These are phyloP conservation scores for Davidsoniella neocaledoniae DNA, from an alignment of 2,329 filamentous ascomycete genomes.

Conservation along the genomic window DNA sequence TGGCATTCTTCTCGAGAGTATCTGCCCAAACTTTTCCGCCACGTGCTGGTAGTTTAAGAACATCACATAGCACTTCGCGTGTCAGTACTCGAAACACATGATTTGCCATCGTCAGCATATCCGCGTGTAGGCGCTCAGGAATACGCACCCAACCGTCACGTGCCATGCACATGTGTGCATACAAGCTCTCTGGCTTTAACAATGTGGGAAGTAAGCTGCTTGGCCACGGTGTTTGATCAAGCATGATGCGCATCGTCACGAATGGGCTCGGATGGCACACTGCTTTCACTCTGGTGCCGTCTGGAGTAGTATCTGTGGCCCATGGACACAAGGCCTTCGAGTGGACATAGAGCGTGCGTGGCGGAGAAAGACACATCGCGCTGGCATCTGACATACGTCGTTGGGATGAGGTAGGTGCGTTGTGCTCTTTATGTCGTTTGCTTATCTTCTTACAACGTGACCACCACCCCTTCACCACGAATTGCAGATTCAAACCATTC, in stretches of 20 bases:
- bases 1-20: too few relatives aligned
- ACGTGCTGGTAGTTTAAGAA: not conserved
- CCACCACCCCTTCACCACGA: conserved; percentile 3
- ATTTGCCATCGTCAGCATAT: conserved; percentile 4
- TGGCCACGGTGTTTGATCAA: conserved; percentile 1
- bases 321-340: too few relatives aligned
- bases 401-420: too few relatives aligned
- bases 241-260: not conserved
- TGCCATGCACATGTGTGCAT: not conserved
- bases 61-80: not conserved
- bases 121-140: conserved; percentile 3
- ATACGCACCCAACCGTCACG: conserved; percentile 5
- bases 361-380: too few relatives aligned
- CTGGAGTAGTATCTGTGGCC: too few relatives aligned
- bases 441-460: not conserved
- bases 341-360: too few relatives aligned
- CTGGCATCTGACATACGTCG: too few relatives aligned
- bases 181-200: not conserved
- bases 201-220: conserved; percentile 1
- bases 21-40: too few relatives aligned
- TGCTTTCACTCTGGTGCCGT: too few relatives aligned
- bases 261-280: not conserved
- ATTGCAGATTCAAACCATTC: not conserved
- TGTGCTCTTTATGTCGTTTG: too few relatives aligned
- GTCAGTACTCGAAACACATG: conserved; percentile 6